Conservation (phyloP, 1,139 yeast genomes). For the Candida frijolesensis region DNA sequence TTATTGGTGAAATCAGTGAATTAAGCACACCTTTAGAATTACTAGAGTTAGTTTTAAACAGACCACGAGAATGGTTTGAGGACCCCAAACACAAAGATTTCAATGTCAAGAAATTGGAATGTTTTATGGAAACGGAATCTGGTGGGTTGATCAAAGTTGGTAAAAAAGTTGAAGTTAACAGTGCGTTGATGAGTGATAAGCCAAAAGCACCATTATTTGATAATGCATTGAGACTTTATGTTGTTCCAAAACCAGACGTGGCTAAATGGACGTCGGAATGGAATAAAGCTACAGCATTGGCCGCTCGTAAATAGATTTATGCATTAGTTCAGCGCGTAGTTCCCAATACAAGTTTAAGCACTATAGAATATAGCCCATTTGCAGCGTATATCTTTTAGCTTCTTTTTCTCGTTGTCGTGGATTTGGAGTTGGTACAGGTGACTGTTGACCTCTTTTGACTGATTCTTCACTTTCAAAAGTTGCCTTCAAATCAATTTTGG, state of each 20-base stretch:
- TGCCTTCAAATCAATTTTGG: slow-evolving; percentile 67
- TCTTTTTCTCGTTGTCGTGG: slow-evolving; percentile 37
- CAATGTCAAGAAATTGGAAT: slow-evolving; percentile 59
- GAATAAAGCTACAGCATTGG: slow-evolving; percentile 66
- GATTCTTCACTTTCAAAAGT: slow-evolving; percentile 58
- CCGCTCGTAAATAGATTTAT: slow-evolving; percentile 36
- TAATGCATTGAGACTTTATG: slow-evolving; percentile 67
- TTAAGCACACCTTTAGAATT: slow-evolving; percentile 63
- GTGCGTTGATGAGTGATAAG: slow-evolving; percentile 60
- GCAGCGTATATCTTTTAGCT: slow-evolving; percentile 50
- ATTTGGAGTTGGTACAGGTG: slow-evolving; percentile 49
- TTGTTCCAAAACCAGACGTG: slow-evolving; percentile 75
- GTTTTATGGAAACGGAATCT: slow-evolving; percentile 75
- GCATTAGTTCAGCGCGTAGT: background rate
- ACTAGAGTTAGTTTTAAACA: slow-evolving; percentile 55
- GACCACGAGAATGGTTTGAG: slow-evolving; percentile 74
- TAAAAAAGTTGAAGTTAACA: slow-evolving; percentile 67
- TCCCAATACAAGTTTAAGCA: background rate
- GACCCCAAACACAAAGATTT: slow-evolving; percentile 65
- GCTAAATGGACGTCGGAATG: slow-evolving; percentile 67
- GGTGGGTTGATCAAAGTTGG: slow-evolving; percentile 92
- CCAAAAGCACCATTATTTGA: slow-evolving; percentile 83
- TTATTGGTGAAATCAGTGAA: slow-evolving; percentile 73
- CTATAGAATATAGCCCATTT: slow-evolving; percentile 48
- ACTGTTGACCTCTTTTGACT: slow-evolving; percentile 55